These are phyloP conservation scores for Gastrolobium bilobum DNA, from an alignment of 306 rosid species.

Conservation along the genomic window DNA sequence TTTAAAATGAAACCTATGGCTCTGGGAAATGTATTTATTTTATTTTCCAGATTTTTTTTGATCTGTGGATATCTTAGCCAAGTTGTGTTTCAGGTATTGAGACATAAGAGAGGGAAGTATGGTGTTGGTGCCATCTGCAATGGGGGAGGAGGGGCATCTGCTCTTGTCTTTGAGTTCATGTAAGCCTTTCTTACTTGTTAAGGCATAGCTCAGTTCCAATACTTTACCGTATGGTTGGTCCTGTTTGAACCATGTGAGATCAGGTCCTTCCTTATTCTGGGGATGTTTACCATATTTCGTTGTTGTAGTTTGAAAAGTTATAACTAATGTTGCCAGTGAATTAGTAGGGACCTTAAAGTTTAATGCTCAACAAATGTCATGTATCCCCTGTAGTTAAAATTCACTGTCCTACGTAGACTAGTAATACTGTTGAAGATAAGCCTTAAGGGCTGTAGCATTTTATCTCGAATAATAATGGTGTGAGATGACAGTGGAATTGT, in stretches of 20 bases:
- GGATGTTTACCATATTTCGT: not conserved
- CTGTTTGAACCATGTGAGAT: slow-evolving; percentile 1
- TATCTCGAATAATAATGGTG: slow-evolving; percentile 20
- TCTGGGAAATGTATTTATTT: not conserved
- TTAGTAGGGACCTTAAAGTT: not conserved
- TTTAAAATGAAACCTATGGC: slow-evolving; percentile 29
- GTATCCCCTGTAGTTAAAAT: slow-evolving; percentile 3
- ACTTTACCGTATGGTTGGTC: slow-evolving; percentile 4
- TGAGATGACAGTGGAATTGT: not conserved
- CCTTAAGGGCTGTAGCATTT: not conserved
- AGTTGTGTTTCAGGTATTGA: slow-evolving; percentile 72
- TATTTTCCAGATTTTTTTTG: slow-evolving; percentile 10
- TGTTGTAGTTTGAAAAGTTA: not conserved
- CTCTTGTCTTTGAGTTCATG: slow-evolving; percentile 85
- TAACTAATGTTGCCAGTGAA: not conserved
- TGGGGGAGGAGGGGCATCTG: slow-evolving; percentile 99
- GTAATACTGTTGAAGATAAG: not conserved
- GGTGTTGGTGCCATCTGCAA: slow-evolving; percentile 90
- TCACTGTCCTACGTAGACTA: not conserved
- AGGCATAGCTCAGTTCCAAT: slow-evolving; percentile 9
- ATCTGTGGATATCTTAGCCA: slow-evolving; percentile 37
- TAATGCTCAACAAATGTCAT: slow-evolving; percentile 11
- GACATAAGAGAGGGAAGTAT: slow-evolving; percentile 80
- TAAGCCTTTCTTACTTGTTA: slow-evolving; percentile 57
- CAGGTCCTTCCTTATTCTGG: not conserved